Conservation (phyloP, 2,329 filamentous ascomycete genomes). For the Bimuria novae-zelandiae region DNA sequence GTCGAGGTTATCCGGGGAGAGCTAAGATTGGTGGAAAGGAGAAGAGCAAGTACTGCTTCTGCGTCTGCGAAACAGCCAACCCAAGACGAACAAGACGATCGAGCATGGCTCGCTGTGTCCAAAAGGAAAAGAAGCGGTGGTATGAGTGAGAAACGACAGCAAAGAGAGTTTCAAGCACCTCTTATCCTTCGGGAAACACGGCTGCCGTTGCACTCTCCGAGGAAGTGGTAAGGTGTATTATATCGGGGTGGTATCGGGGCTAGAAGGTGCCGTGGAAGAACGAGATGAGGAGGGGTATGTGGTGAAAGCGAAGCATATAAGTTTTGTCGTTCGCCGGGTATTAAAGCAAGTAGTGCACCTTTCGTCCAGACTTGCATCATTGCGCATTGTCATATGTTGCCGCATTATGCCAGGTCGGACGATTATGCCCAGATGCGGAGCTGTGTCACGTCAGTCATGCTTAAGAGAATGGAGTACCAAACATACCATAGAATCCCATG, state of each 20-base stretch:
- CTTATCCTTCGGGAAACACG: conserved; percentile 30
- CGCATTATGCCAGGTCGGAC: conserved; percentile 23
- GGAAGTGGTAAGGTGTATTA: conserved; percentile 34
- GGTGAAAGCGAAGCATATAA: conserved; percentile 30
- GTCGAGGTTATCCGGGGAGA: not conserved
- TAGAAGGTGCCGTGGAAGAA: conserved; percentile 23
- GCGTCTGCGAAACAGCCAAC: conserved; percentile 32
- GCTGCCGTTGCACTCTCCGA: conserved; percentile 33
- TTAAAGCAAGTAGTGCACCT: conserved; percentile 33
- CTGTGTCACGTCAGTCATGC: conserved; percentile 41
- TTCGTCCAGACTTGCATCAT: conserved; percentile 37
- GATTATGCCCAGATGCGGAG: conserved; percentile 58
- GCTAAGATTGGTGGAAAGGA: conserved; percentile 1
- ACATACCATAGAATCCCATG: conserved; percentile 97
- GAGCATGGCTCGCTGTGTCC: conserved; percentile 23
- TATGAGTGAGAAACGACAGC: conserved; percentile 37
- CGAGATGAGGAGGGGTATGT: conserved; percentile 34
- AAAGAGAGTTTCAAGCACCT: conserved; percentile 40
- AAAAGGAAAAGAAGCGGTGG: conserved; percentile 34
- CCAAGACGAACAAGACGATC: conserved; percentile 21
- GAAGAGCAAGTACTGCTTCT: conserved; percentile 21
- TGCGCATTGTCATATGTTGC: conserved; percentile 29
- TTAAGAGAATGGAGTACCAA: conserved; percentile 11
- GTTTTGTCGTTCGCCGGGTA: conserved; percentile 34
- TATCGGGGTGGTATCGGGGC: conserved; percentile 31